Evolutionary conservation across 2,329 filamentous ascomycete genomes (phyloP), one percentile per base, ranked within the genome.

Genomic region (Ophiocordyceps robertsii): DNA sequence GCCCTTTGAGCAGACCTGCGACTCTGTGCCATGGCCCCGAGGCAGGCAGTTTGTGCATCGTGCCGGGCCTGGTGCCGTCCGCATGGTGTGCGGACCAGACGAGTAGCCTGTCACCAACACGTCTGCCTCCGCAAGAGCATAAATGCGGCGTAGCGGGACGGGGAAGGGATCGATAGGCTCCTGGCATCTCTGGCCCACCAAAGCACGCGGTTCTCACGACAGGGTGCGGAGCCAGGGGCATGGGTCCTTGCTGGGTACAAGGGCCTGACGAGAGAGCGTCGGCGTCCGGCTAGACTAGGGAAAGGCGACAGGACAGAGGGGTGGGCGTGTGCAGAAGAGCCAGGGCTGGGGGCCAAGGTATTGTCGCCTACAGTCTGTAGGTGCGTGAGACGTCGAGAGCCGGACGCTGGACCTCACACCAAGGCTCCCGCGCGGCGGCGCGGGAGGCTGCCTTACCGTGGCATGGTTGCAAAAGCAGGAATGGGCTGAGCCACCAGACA

Each of bases 81-180:
- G 38, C 38, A 29, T 19, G 12, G 21, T 16, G 24, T 24, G 24
- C 16, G 24, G 24, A 27, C 24, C 10, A 24, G n/a, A 35, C 32
- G 8, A 7, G 32, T 27, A 14, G 39, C 41, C 29, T 29, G 37
- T 35, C 29, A 33, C 31, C 41, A 35, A 33, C 30, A 29, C 29
- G 11, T 30, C 32, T 41, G 13, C 10, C 14, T 31, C 33, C 35
- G 41, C 13, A 38, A 29, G 14, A 40, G 37, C 32, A 30, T 32
- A 39, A 17, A 35, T 29, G 30, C 29, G 42, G 53, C 53, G 54
- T 58, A 56, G 56, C 49, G 53, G 51, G 48, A 50, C 49, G 41
- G 46, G 50, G 49, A 47, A 51, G 54, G 50, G 49, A 56, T 58
- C 53, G 53, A 59, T 56, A 54, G 52, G 53, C 38, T 43, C 44